Percentiles rank a stretch among this genome's conserved stretches.
Evolutionary conservation across 2,329 filamentous ascomycete species (phyloP).

Genomic region (Paecilomyces dactylethromorphus): DNA sequence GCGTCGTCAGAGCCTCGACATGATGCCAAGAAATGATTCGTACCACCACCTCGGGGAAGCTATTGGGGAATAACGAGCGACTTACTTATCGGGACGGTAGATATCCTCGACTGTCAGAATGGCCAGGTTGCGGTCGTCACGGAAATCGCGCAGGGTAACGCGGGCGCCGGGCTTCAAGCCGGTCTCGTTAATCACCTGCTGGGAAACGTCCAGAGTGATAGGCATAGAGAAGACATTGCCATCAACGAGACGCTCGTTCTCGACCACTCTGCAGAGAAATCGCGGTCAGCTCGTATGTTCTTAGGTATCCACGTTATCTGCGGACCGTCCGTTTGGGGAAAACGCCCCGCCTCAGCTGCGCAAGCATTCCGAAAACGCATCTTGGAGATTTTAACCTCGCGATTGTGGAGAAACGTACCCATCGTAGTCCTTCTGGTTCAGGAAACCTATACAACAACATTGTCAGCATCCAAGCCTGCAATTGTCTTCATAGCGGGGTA

Average conservation of each 20-base stretch:
- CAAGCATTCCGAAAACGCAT: not conserved
- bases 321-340: not conserved
- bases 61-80: conserved; percentile 11
- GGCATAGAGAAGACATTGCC: conserved; percentile 94
- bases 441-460: conserved; percentile 61
- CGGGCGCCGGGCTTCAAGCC: conserved; percentile 73
- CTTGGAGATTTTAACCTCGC: not conserved
- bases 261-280: conserved; percentile 62
- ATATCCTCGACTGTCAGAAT: conserved; percentile 95
- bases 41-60: not conserved
- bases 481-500: not conserved
- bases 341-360: not conserved
- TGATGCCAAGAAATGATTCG: not conserved
- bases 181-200: conserved; percentile 66
- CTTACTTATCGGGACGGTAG: conserved; percentile 91
- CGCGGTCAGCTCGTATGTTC: conserved; percentile 1
- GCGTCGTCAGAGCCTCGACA: conserved; percentile 1
- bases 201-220: conserved; percentile 81
- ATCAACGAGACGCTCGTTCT: conserved; percentile 76
- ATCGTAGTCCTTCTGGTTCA: conserved; percentile 96
- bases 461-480: not conserved
- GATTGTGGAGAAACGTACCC: conserved; percentile 53
- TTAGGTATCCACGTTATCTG: not conserved
- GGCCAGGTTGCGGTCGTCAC: conserved; percentile 91
- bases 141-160: conserved; percentile 86